Base-by-base conservation (phyloP, 179 eudicot genomes). In the Vitellaria paradoxa region DNA sequence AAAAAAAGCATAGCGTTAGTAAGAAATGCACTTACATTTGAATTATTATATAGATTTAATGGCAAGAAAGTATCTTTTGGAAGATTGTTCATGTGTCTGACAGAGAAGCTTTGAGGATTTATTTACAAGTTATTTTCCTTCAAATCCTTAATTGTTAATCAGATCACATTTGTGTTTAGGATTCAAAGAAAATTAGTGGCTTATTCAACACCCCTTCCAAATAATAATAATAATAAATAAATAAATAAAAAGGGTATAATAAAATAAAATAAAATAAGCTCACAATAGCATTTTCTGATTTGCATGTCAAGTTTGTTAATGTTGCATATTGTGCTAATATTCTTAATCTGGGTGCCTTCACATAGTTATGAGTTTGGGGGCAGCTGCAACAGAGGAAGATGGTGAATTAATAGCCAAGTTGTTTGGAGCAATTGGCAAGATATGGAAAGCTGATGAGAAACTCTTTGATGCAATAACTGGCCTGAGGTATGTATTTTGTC, bases 361-460 rank as follows among this genome's bases (percentile, higher is more conserved):
- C 71, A 9, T 75, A 94, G 99, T 90, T 76, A 84, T 96, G 62
- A 85, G 89, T 83, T 84, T 91, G 86, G 99, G 98, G 74, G 89
- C 79, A 75, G 82, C 86, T 64, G 97, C 99, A 61, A 91, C 93
- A 18, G 84, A 89, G 78, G 91, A 87, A 42, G 99, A 96, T 78
- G 97, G 88, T 46, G 88, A 92, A 53, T 74, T 91, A 57, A 92
- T 92, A 30, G 63, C 79, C 47, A 81, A 42, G 70, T 79, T 94
- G 77, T 94, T 96, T 87, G 98, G 94, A 62, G 92, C 97, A 74
- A 83, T 96, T 69, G 98, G 99, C 78, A 92, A 91, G 87, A 93
- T 89, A 65, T 94, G 97, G 98, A 92, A 82, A 87, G 89, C 98
- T 55, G 82, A 93, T 80, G 98, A 94, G 81, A 96, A 96, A 72